A percentile compares a stretch with the other conserved stretches of the same genome.
Conservation (phyloP, 2,329 filamentous ascomycete genomes). For the Teratosphaeria gauchensis region DNA sequence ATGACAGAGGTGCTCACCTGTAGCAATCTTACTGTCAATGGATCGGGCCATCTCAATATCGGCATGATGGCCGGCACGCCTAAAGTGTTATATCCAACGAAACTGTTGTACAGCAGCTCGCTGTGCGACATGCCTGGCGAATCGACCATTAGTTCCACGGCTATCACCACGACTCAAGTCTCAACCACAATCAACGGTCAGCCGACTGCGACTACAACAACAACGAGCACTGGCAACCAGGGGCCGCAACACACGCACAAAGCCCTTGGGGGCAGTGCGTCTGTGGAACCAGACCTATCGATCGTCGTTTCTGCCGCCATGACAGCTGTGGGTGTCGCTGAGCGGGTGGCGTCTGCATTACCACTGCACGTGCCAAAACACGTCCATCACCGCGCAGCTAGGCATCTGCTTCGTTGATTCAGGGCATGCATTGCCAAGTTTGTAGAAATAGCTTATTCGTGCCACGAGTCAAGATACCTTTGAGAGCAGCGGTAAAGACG, state of each 20-base stretch:
- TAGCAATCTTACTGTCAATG: constrained; percentile 17
- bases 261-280: not conserved
- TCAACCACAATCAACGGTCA: constrained; percentile 2
- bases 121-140: constrained; percentile 13
- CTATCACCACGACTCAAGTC: not conserved
- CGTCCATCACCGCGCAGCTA: not conserved
- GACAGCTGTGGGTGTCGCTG: not conserved
- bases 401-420: not conserved
- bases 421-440: not conserved
- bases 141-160: not conserved
- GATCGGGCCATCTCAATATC: constrained; percentile 19
- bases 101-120: constrained; percentile 14
- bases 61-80: constrained; percentile 27
- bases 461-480: too few relatives aligned
- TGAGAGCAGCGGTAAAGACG: not conserved
- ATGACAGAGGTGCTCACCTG: constrained; percentile 28
- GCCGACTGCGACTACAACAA: not conserved
- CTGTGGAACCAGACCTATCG: not conserved
- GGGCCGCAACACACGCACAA: not conserved
- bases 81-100: constrained; percentile 24
- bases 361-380: not conserved
- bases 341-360: not conserved
- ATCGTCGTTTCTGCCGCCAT: constrained; percentile 1
- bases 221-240: not conserved
- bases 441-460: not conserved